Evolutionary conservation across 352 stramenopile species (phyloP).

Genomic region (Globisporangium recalcitrans): DNA sequence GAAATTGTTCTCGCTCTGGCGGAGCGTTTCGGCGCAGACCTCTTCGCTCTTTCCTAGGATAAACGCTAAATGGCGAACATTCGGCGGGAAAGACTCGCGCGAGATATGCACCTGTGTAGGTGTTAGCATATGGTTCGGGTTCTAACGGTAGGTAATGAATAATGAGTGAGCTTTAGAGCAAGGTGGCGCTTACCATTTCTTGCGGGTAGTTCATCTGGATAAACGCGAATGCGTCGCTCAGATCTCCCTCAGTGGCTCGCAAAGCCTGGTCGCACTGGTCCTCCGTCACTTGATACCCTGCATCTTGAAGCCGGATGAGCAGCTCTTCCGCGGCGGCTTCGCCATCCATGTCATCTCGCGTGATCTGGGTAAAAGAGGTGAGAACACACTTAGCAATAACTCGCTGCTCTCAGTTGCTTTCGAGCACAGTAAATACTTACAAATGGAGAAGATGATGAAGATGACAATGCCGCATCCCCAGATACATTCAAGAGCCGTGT

Average conservation of each 20-base stretch:
- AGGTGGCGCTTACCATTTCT: slow-evolving; percentile 13
- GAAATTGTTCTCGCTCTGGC: slow-evolving; percentile 44
- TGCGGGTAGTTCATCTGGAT: slow-evolving; percentile 13
- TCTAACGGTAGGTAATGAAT: too few relatives aligned
- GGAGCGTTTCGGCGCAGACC: slow-evolving; percentile 56
- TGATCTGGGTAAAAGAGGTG: not conserved
- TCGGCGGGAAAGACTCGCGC: slow-evolving; percentile 29
- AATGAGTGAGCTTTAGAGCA: not conserved
- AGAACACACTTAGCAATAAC: not conserved
- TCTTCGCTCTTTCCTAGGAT: slow-evolving; percentile 42
- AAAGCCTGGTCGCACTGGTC: slow-evolving; percentile 45
- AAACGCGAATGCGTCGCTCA: slow-evolving; percentile 22
- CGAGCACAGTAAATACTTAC: not conserved
- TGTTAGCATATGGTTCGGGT: not conserved
- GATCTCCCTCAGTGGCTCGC: slow-evolving; percentile 22
- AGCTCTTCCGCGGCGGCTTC: slow-evolving; percentile 13
- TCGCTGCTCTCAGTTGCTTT: not conserved
- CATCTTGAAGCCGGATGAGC: slow-evolving; percentile 24
- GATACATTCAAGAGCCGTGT: slow-evolving; percentile 28
- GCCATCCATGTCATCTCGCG: not conserved
- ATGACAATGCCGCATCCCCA: slow-evolving; percentile 12
- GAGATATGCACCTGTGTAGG: not conserved
- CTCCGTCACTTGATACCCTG: slow-evolving; percentile 21
- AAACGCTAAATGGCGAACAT: slow-evolving; percentile 43
- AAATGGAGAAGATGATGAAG: not conserved